Conservation (phyloP, 257 asterid genomes). For the Nicotiana noctiflora region DNA sequence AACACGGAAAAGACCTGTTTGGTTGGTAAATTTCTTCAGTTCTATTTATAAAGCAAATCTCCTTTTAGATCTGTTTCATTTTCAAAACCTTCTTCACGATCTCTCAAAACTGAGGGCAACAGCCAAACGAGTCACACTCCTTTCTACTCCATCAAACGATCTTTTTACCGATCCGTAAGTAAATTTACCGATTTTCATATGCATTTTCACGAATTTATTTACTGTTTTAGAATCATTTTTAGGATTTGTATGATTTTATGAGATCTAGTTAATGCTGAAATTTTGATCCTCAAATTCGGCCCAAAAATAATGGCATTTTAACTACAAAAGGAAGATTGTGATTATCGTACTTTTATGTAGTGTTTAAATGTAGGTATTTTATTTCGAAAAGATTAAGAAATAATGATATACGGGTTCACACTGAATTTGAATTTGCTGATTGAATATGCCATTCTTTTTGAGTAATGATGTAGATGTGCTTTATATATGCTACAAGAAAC, state of each 20-base stretch:
- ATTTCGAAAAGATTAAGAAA: neutral
- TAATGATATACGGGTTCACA: neutral
- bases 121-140: neutral
- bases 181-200: neutral
- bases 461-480: neutral
- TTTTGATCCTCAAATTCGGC: neutral
- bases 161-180: neutral
- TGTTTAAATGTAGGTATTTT: neutral
- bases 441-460: neutral
- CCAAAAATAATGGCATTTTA: neutral
- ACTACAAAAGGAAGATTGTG: neutral
- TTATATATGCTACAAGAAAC: neutral
- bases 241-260: neutral
- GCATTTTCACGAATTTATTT: neutral
- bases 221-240: neutral
- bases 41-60: neutral
- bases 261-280: neutral
- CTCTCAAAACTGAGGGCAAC: neutral
- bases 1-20: slow-evolving; percentile 2
- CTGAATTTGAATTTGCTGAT: neutral
- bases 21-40: neutral
- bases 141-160: neutral
- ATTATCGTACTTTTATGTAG: neutral
- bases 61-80: slow-evolving; percentile 4
- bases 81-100: neutral